A percentile compares a stretch with the other conserved stretches of the same genome.
These are phyloP conservation scores for Aspergillus affinis DNA, from an alignment of 495 filamentous ascomycete genomes.

Conservation along the genomic window DNA sequence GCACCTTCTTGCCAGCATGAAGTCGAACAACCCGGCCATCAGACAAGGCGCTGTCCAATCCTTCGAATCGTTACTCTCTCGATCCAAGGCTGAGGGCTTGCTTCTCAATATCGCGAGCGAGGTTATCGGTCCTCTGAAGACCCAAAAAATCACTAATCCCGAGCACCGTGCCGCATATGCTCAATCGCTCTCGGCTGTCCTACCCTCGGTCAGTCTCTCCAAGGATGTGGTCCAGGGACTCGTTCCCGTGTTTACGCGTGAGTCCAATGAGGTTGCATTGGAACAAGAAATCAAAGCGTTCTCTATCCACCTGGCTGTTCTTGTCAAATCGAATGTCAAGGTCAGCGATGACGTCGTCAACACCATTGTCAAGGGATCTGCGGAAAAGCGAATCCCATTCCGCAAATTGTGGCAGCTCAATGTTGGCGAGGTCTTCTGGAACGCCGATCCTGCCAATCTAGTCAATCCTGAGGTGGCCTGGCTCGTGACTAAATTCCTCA, in stretches of 20 bases:
- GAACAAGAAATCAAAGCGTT: conserved; percentile 72
- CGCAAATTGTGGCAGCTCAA: conserved; percentile 79
- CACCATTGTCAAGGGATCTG: conserved; percentile 73
- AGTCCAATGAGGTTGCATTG: conserved; percentile 81
- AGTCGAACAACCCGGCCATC: conserved; percentile 78
- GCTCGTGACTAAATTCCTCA: conserved; percentile 52
- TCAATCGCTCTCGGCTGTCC: conserved; percentile 68
- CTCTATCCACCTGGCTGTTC: conserved; percentile 55
- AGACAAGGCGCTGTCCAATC: conserved; percentile 71
- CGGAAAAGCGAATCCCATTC: conserved; percentile 77
- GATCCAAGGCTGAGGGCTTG: conserved; percentile 53
- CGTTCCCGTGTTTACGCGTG: conserved; percentile 64
- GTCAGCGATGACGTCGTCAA: conserved; percentile 64
- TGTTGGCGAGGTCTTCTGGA: conserved; percentile 71
- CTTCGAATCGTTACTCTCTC: conserved; percentile 62
- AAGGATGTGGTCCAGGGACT: conserved; percentile 66
- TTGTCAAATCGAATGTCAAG: conserved; percentile 56
- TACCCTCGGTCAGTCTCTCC: conserved; percentile 54
- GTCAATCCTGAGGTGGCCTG: conserved; percentile 42
- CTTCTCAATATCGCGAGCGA: conserved; percentile 71
- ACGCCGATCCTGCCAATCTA: conserved; percentile 43
- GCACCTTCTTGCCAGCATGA: conserved; percentile 80
- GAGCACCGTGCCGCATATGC: conserved; percentile 81
- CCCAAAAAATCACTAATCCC: conserved; percentile 72
- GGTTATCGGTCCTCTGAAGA: conserved; percentile 72